These are phyloP conservation scores for Aspergillus aculeatinus DNA, from an alignment of 2,329 filamentous ascomycete species.

Conservation along the genomic window DNA sequence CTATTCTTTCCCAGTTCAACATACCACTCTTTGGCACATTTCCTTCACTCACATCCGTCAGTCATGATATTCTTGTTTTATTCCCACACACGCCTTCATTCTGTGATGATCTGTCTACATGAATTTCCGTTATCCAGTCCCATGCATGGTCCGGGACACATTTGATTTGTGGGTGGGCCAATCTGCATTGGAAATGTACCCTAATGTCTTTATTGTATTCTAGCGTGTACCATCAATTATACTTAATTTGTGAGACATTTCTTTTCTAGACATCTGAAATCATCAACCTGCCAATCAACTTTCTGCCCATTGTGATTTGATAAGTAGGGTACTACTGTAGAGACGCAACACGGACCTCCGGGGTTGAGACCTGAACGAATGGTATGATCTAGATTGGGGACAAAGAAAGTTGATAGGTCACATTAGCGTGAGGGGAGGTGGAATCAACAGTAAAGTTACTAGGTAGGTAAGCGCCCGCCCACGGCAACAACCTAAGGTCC, in stretches of 20 bases:
- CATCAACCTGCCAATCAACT: too few species aligned
- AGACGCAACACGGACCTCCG: too few species aligned
- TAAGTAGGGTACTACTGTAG: too few species aligned
- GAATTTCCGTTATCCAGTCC: constrained; percentile 2
- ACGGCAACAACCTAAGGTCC: too few species aligned
- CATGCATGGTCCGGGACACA: constrained; percentile 1
- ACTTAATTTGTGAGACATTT: constrained; percentile 8
- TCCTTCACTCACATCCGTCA: not conserved
- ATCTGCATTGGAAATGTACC: constrained; percentile 13
- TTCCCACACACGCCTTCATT: constrained; percentile 1
- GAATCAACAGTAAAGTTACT: too few species aligned
- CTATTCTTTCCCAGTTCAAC: constrained; percentile 10
- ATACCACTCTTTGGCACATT: not conserved
- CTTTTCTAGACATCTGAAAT: too few species aligned
- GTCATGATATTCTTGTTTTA: constrained; percentile 11
- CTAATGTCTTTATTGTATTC: constrained; percentile 19
- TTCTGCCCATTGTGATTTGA: too few species aligned
- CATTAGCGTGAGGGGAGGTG: too few species aligned
- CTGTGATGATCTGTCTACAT: constrained; percentile 2
- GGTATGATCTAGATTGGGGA: too few species aligned
- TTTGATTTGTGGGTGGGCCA: constrained; percentile 13
- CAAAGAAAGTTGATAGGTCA: too few species aligned
- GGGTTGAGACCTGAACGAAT: too few species aligned
- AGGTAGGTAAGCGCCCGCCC: too few species aligned
- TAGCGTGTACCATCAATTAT: constrained; percentile 13